Conservation (phyloP, 345 rosid genomes). For the Eucalyptus viminalis region DNA sequence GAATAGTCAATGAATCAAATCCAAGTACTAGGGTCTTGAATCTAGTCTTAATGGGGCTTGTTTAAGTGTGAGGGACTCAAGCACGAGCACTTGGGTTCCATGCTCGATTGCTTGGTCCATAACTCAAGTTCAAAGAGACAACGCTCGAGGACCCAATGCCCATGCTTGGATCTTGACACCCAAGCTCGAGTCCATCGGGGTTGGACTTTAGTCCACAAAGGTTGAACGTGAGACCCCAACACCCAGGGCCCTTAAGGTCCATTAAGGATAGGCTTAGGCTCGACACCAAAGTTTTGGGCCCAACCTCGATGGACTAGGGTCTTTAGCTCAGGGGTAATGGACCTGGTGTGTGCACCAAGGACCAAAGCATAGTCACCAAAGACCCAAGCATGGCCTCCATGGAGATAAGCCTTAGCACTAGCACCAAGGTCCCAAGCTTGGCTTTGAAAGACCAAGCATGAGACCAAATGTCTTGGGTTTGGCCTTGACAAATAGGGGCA, state of each 20-base stretch:
- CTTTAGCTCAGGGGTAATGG: rapidly evolving
- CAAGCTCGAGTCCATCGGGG: neutral
- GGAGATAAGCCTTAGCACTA: too few species aligned
- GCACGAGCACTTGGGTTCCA: rapidly evolving
- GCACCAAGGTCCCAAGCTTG: neutral
- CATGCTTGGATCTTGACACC: neutral
- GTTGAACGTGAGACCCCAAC: rapidly evolving
- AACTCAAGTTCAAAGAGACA: neutral
- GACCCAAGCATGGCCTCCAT: too few species aligned
- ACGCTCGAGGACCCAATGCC: rapidly evolving
- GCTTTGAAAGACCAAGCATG: rapidly evolving
- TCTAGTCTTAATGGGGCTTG: neutral
- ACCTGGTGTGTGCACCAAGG: rapidly evolving
- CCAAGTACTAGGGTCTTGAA: neutral
- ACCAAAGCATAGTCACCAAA: rapidly evolving
- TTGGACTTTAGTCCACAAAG: neutral
- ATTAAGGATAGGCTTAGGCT: too few species aligned
- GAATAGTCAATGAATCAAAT: neutral
- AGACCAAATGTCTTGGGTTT: neutral
- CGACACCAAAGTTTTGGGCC: rapidly evolving
- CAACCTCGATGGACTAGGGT: neutral
- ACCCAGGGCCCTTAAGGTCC: rapidly evolving
- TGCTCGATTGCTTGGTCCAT: neutral
- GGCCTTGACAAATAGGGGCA: rapidly evolving
- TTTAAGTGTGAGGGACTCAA: neutral